Conservation (phyloP, 331 rosid genomes). For the Ulmus americana region DNA sequence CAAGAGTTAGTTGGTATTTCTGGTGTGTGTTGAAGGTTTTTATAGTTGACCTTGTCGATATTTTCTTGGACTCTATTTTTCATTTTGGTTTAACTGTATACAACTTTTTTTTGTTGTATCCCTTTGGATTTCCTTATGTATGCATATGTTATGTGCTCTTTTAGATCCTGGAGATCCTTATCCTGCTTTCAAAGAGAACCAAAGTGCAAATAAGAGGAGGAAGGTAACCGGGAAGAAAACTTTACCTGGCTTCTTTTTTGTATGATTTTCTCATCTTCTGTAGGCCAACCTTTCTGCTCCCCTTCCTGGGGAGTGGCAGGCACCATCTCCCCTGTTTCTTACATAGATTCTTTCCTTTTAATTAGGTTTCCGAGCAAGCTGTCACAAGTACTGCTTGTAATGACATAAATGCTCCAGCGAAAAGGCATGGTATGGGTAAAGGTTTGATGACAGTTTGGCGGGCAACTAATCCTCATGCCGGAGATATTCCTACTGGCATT, state of each 20-base stretch:
- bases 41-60: not conserved
- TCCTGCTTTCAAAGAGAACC: slow-evolving; percentile 42
- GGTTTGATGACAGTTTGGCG: slow-evolving; percentile 95
- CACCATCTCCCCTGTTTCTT: not conserved
- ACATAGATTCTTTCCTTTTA: slow-evolving; percentile 3
- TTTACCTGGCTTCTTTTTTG: not conserved
- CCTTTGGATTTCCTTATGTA: not conserved
- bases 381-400: slow-evolving; percentile 28
- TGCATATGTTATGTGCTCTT: not conserved
- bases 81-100: not conserved
- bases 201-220: slow-evolving; percentile 43
- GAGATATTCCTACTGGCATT: slow-evolving; percentile 46
- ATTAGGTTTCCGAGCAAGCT: slow-evolving; percentile 32
- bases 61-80: not conserved
- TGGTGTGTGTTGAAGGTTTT: not conserved
- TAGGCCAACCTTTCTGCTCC: not conserved
- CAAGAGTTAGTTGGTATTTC: not conserved
- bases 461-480: slow-evolving; percentile 67
- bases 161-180: slow-evolving; percentile 32
- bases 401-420: slow-evolving; percentile 30
- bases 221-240: slow-evolving; percentile 38
- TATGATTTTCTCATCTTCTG: slow-evolving; percentile 12
- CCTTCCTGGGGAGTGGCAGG: not conserved
- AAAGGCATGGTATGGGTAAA: slow-evolving; percentile 82
- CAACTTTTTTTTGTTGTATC: not conserved